Base-by-base conservation (phyloP, 75 land plant genomes). In the Cunninghamia lanceolata region DNA sequence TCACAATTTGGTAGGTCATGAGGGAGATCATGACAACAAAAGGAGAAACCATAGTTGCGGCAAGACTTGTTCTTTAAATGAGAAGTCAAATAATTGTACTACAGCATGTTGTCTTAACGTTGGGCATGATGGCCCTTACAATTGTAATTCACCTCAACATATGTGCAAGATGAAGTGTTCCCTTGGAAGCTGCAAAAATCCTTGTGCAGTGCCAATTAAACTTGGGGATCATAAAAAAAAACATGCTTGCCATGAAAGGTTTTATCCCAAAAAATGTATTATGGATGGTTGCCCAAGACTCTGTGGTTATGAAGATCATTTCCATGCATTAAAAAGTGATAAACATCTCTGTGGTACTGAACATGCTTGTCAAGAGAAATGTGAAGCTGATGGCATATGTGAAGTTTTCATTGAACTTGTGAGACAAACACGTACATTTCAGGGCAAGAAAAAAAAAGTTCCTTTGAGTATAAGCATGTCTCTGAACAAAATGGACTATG, bases 101-200 rank as follows among this genome's bases (percentile, higher is more conserved):
- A n/a, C n/a, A n/a, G n/a, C n/a, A n/a, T n/a, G n/a, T n/a, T n/a
- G n/a, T 19, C 28, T 85, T 47, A 87, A 85, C n/a, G 53, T 73
- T 32, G 74, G 77, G 19, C 91, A 90, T 75, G 52, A 74, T 32
- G 88, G 91, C 14, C 87, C 82, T 35, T 89, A 90, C 75, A 85
- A 73, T 30, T 87, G 89, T 56, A 90, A 90, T 19, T 90, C 88
- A 81, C 56, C 43, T 11, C 86, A 84, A 52, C 88, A 89, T 84
- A 87, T 84, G 86, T 89, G 90, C 84, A 82, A 54, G 80, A 46
- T 46, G 82, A 83, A 87, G 53, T 90, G 89, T 47, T 82, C 89
- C 36, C 87, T 87, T 68, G 53, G 84, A 38, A 30, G 43, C 54
- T 90, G 91, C 83, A 83, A 70, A 52, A 90, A 87, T 85, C 42